Base-by-base conservation (phyloP, 495 filamentous ascomycete species). In the Endocarpon pusillum region DNA sequence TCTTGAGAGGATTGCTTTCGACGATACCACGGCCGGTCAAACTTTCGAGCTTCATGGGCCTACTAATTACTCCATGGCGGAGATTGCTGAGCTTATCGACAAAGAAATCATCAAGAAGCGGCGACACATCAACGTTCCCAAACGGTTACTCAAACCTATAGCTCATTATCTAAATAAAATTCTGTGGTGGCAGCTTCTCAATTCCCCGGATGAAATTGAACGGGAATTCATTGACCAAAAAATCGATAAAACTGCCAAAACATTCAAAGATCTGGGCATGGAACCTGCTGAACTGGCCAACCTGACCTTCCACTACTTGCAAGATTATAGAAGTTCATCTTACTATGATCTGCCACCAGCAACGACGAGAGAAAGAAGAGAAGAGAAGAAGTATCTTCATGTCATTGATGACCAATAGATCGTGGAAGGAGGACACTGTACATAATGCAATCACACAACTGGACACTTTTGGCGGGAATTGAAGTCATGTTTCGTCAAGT, bases 31-130 rank as follows among this genome's bases (percentile, higher is more conserved):
- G 10, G 82, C 78, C 19, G 71, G 73, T 7, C 75, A 96, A 59
- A 99, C 91, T 1, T 99, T 63, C 45, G 89, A 99, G 64, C 76
- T 99, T 11, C 92, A 84, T 53, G 89, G 89, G 5, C 87, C 91
- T 16, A 84, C 75, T 60, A 75, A 94, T 44, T 94, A 94, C 68
- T 80, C 79, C 20, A 84, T 77, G 42, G 74, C 69, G 29, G 82
- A 94, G 55, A 81, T 99, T 34, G 72, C 78, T 28, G 71, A 79
- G 46, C 49, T 96, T 37, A 85, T 96, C 24, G 85, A 93, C 62
- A 69, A 69, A 32, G 87, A 94, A 64, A 94, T 94, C 42, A 62
- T 75, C 64, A 93, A 91, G 66, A 68, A 75, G 47, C 75, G 86
- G 43, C 68, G 75, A 37, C 89, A 93, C 55, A 71, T 99, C 54